Evolutionary conservation across 768 basidiomycete species (phyloP), one percentile per base, ranked within the genome.

Genomic region (Lentinula sp.): DNA sequence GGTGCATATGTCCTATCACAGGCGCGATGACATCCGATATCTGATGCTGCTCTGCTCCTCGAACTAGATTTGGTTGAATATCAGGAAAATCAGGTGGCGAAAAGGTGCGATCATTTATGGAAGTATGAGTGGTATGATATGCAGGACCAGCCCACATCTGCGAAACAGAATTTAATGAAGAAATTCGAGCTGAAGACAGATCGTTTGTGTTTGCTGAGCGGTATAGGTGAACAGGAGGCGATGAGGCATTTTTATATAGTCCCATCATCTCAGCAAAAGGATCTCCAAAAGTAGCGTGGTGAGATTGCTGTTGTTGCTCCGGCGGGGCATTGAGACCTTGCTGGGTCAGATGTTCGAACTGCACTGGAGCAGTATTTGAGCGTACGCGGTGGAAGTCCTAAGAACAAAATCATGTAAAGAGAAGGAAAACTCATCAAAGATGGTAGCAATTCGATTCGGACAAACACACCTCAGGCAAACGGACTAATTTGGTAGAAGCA

Each of bases 401-500:
- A 12, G 43, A 6, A 35, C 18, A n/a, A 0, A 20, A n/a, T 18
- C 35, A n/a, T 41, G 15, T 51, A 8, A n/a, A 56, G 35, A 20
- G 20, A 15, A 28, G 28, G 2, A 28, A 28, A 28, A 28, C 28
- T 20, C 6, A 55, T 36, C 6, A 37, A n/a, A 35, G 0, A 13
- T 16, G n/a, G 32, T 23, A 36, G 35, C 33, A 9, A 35, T 18
- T 16, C 10, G 23, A 20, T 28, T 28, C 28, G 1, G 36, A 15
- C 18, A 23, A 13, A 55, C 53, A 55, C 23, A 56, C 55, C 55
- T 59, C 57, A 18, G 43, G 67, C 6, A 64, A 53, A 20, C 66
- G 58, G 4, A 69, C 62, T 28, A 69, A 50, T 57, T 66, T 69
- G 6, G 68, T 69, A 12, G 68, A 64, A 33, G 65, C 62, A 4